Evolutionary conservation across 1,284 basidiomycete species (phyloP).

Genomic region (Apiotrichum mycotoxinovorans): DNA sequence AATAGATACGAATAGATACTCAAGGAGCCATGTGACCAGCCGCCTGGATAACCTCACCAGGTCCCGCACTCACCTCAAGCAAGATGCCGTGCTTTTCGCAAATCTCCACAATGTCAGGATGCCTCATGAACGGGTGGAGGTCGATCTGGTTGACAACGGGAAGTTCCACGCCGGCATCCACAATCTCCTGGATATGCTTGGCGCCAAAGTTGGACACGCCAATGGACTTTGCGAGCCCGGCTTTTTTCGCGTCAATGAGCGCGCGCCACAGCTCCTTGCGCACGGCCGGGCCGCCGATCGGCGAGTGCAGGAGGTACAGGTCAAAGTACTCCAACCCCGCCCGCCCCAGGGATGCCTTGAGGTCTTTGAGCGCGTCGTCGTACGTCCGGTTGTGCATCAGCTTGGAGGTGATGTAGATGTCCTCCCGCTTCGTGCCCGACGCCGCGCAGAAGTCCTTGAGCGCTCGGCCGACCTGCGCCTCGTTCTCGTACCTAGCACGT

Average conservation of each 20-base stretch:
- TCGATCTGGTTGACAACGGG: conserved; percentile 51
- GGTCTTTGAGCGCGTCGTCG: conserved; percentile 54
- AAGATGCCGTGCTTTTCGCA: conserved; percentile 52
- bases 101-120: conserved; percentile 51
- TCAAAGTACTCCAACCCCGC: conserved; percentile 55
- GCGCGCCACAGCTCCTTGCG: conserved; percentile 52
- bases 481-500: conserved; percentile 65
- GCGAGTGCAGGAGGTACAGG: conserved; percentile 51
- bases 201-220: conserved; percentile 53
- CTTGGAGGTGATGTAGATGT: conserved; percentile 68
- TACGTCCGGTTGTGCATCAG: conserved; percentile 60
- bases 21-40: too few relatives aligned
- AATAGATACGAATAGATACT: too few relatives aligned
- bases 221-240: conserved; percentile 49
- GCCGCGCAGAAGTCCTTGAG: conserved; percentile 56
- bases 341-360: conserved; percentile 57
- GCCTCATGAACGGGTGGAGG: conserved; percentile 51
- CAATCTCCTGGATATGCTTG: conserved; percentile 54
- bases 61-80: conserved; percentile 51
- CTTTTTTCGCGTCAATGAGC: conserved; percentile 48
- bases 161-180: conserved; percentile 35
- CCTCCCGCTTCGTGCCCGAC: conserved; percentile 53
- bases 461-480: conserved; percentile 60
- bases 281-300: conserved; percentile 48
- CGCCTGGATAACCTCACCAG: too few relatives aligned